Evolutionary conservation across 768 basidiomycete species (phyloP), one percentile per base, ranked within the genome.

Genomic region (Crepidotus variabilis): DNA sequence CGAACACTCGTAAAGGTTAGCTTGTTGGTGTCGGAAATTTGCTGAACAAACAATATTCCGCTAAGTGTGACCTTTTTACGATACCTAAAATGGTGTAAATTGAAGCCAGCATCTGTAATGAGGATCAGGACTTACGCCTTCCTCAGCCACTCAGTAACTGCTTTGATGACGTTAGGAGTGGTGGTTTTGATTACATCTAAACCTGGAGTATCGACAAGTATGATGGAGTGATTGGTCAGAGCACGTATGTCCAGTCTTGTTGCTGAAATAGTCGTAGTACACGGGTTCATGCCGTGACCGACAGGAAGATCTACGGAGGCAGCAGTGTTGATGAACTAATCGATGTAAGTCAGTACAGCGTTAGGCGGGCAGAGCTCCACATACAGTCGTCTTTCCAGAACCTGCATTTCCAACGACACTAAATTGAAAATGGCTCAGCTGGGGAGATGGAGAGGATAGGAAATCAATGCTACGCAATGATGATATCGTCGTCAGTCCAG

Each of bases 121-220:
- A 6, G 14, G 39, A 39, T 20, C 39, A 28, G 28, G 8, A 16
- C 61, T 33, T 32, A 62, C 59, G 51, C 55, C 48, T 56, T 55
- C 33, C 54, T 52, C 2, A 62, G 51, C 61, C 61, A 62, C 6
- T 48, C 50, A 28, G 56, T 51, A 23, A 62, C 60, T n/a, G 48
- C 23, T 43, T 18, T 33, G 43, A 62, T 47, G 32, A 60, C 47
- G 28, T 55, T 54, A 49, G 55, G 52, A 32, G 57, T 59, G 2
- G 58, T 43, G 16, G 47, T 36, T 8, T 50, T 6, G 2, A 52
- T 56, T 32, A 58, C 56, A 10, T 63, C 54, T 14, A 63, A 63
- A 1, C 59, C 59, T 2, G 61, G 61, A 0, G 61, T 58, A 39
- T 63, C 61, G 43, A 63, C 61, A 16, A 63, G 45, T 16, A 60